phyloP scores from a whole-genome alignment of 257 asterid species.

The Plantago major region DNA sequence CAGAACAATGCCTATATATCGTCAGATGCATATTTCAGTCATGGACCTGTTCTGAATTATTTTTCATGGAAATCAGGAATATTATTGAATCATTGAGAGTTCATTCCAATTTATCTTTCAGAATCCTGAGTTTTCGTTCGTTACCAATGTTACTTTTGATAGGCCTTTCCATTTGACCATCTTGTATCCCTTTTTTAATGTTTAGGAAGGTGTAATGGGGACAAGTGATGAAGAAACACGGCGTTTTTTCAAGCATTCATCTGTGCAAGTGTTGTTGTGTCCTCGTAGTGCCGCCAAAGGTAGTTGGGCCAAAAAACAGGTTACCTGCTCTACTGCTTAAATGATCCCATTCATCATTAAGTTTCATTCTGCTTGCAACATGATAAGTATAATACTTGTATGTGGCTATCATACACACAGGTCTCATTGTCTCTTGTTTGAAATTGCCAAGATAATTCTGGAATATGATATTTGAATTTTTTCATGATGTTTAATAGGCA shows the following conservation, averaged over 20 bases:
- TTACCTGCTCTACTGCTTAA: conserved; percentile 8
- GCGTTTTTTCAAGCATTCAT: conserved; percentile 81
- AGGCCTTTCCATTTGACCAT: background rate
- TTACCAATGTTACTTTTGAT: background rate
- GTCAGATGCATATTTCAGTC: too few relatives aligned
- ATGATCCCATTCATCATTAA: conserved; percentile 5
- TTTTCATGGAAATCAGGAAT: too few relatives aligned
- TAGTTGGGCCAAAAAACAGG: conserved; percentile 74
- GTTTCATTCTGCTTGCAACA: background rate
- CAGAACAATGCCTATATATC: too few relatives aligned
- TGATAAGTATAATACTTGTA: background rate
- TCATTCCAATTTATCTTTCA: too few relatives aligned
- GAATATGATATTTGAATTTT: too few relatives aligned
- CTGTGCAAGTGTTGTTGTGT: conserved; percentile 76
- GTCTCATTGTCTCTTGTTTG: conserved; percentile 8
- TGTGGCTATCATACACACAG: background rate
- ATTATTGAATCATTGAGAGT: too few relatives aligned
- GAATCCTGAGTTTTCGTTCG: too few relatives aligned
- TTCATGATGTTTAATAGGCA: too few relatives aligned
- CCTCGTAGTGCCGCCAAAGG: conserved; percentile 82
- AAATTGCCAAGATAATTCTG: background rate
- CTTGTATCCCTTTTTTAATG: conserved; percentile 2
- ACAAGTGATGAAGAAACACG: conserved; percentile 82
- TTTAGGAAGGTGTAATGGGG: conserved; percentile 78
- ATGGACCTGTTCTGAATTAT: background rate